These are phyloP conservation scores for Chaetomium olivaceum DNA, from an alignment of 2,329 filamentous ascomycete genomes.

Conservation along the genomic window DNA sequence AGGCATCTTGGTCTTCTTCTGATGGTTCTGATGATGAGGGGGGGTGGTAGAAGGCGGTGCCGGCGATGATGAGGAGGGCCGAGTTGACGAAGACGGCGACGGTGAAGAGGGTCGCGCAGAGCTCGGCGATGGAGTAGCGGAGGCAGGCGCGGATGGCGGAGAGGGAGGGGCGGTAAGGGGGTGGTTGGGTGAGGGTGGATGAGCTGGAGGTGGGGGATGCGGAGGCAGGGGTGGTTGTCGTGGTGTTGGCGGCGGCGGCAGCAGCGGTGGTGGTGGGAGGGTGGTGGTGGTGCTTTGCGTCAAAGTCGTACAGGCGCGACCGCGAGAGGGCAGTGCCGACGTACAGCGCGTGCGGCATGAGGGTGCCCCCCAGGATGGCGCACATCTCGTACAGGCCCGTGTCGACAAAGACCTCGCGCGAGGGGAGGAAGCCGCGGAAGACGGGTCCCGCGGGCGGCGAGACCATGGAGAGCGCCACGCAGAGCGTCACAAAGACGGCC, in stretches of 20 bases:
- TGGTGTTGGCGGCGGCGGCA: slow-evolving; percentile 56
- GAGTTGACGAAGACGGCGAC: slow-evolving; percentile 85
- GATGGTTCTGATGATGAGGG: no score
- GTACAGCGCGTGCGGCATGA: slow-evolving; percentile 70
- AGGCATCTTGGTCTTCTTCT: neutral
- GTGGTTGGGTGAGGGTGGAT: neutral
- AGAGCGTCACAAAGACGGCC: slow-evolving; percentile 70
- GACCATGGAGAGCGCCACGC: slow-evolving; percentile 67
- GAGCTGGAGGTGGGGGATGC: slow-evolving; percentile 28
- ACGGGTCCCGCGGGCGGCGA: slow-evolving; percentile 58
- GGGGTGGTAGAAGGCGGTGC: slow-evolving; percentile 67
- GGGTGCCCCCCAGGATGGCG: slow-evolving; percentile 74
- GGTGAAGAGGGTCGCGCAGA: slow-evolving; percentile 72
- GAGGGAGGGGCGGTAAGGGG: slow-evolving; percentile 66
- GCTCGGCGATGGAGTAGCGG: slow-evolving; percentile 70
- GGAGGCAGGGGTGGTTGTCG: slow-evolving; percentile 40
- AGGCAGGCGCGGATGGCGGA: slow-evolving; percentile 72
- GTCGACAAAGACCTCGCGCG: slow-evolving; percentile 56
- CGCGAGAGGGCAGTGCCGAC: slow-evolving; percentile 70
- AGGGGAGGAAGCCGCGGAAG: slow-evolving; percentile 66
- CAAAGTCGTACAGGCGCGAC: slow-evolving; percentile 64
- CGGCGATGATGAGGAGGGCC: slow-evolving; percentile 78
- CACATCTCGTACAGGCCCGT: slow-evolving; percentile 67
- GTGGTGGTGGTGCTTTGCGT: slow-evolving; percentile 42
- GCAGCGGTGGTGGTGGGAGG: neutral